Conservation (phyloP, 2,329 filamentous ascomycete species). For the Diaporthe aspalathi region DNA sequence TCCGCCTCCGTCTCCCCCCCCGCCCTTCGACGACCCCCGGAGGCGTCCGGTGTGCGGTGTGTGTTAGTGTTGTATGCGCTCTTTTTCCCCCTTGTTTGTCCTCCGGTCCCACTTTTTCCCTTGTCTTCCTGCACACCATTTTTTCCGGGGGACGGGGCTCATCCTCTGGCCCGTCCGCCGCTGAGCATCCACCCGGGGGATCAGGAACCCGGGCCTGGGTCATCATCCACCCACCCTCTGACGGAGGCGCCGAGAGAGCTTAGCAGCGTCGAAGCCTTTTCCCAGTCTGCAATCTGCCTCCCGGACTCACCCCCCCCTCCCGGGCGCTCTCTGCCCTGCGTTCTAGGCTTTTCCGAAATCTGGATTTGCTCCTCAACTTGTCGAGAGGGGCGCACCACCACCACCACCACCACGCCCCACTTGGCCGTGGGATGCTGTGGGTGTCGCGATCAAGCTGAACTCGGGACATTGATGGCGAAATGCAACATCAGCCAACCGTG, state of each 20-base stretch:
- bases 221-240: conserved; percentile 4
- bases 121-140: neutral
- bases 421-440: neutral
- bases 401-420: neutral
- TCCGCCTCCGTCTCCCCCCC: neutral
- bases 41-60: conserved; percentile 13
- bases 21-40: too few relatives aligned
- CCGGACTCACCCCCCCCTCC: neutral
- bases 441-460: neutral
- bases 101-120: neutral
- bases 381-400: neutral
- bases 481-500: neutral
- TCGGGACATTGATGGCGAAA: neutral
- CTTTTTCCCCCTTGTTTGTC: neutral
- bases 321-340: too few relatives aligned
- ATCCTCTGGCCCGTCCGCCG: conserved; percentile 16
- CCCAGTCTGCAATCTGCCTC: conserved; percentile 3
- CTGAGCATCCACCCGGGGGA: conserved; percentile 15
- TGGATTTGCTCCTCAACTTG: neutral
- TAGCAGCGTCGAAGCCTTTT: conserved; percentile 18
- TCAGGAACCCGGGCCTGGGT: neutral
- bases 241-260: conserved; percentile 24
- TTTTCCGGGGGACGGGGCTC: neutral
- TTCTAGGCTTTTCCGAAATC: neutral
- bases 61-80: neutral